Conservation (phyloP, 164 flowering plant genomes). For the grape (Vitis vinifera) region DNA sequence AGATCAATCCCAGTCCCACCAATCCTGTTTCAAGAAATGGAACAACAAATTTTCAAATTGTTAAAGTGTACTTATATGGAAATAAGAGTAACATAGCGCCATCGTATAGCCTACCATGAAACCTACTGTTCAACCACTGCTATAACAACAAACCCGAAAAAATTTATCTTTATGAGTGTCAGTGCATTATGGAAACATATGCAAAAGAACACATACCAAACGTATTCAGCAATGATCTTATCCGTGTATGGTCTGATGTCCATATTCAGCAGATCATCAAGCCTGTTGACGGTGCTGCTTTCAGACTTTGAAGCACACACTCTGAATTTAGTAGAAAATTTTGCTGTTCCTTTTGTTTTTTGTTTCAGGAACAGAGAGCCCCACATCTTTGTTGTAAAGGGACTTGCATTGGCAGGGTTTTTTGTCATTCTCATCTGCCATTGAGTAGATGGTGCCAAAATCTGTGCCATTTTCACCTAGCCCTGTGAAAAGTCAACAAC, state of each 20-base stretch:
- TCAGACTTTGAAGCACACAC: constrained; percentile 57
- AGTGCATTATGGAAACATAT: not conserved
- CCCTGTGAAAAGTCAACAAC: constrained; percentile 12
- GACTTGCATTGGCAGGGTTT: constrained; percentile 37
- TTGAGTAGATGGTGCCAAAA: constrained; percentile 78
- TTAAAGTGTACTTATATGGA: not conserved
- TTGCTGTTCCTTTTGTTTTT: constrained; percentile 42
- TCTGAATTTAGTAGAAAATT: constrained; percentile 51
- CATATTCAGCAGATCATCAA: constrained; percentile 77
- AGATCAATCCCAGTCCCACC: constrained; percentile 55
- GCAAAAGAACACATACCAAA: constrained; percentile 52
- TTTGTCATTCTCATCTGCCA: constrained; percentile 64
- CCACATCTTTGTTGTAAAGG: constrained; percentile 61
- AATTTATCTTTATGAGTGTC: not conserved
- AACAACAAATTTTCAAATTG: too few relatives aligned
- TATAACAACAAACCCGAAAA: not conserved
- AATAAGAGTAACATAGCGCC: not conserved
- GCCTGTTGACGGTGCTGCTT: constrained; percentile 59
- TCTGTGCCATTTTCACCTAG: constrained; percentile 75
- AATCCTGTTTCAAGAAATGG: constrained; percentile 38
- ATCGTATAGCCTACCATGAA: not conserved
- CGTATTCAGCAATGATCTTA: constrained; percentile 91
- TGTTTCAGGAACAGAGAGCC: constrained; percentile 57
- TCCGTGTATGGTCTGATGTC: constrained; percentile 83
- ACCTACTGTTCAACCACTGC: not conserved